Evolutionary conservation across 768 basidiomycete species (phyloP), one percentile per base, ranked within the genome.

Genomic region (Lentinus brumalis): DNA sequence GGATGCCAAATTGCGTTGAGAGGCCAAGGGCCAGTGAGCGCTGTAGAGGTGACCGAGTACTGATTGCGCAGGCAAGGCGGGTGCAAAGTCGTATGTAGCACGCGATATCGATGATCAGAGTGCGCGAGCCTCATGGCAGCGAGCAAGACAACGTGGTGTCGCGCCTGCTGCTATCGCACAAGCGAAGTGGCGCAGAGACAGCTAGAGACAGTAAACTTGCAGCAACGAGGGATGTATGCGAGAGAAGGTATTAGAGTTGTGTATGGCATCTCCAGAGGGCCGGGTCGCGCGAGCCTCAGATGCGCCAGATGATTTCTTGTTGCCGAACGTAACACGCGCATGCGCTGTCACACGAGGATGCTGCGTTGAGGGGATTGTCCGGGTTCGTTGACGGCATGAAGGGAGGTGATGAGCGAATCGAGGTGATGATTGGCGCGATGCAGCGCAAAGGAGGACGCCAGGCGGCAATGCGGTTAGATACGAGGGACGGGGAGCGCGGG

Each of bases 151-250:
- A 63, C 62, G 57, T 59, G 62, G 21, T 26, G 26, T 30, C 46
- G 4, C 46, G 46, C 26, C 46, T 49, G 38, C 50, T 41, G 44
- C 16, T 49, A 57, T 56, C 50, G 41, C 32, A 35, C 45, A 31
- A 38, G 49, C 30, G 21, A 35, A 46, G 56, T 50, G 61, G 57
- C 44, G 61, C 46, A 32, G 18, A 4, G 35, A 45, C 26, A 12
- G 41, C 61, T 58, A 55, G 57, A 56, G 53, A 26, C 21, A 26
- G 21, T 26, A 26, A 26, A 26, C 21, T 26, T 26, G 35, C 35
- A 62, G 62, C 58, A 63, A 59, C 57, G 58, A 63, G 57, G 56
- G 47, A 38, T 50, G 50, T 55, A 56, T 38, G 41, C 58, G 55
- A 56, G 54, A n/a, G 47, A 45, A 63, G 52, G 30, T 32, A 56